A percentile compares a stretch with the other conserved stretches of the same genome.
Evolutionary conservation across 345 rosid species (phyloP).

Genomic region (Reutealis trisperma): DNA sequence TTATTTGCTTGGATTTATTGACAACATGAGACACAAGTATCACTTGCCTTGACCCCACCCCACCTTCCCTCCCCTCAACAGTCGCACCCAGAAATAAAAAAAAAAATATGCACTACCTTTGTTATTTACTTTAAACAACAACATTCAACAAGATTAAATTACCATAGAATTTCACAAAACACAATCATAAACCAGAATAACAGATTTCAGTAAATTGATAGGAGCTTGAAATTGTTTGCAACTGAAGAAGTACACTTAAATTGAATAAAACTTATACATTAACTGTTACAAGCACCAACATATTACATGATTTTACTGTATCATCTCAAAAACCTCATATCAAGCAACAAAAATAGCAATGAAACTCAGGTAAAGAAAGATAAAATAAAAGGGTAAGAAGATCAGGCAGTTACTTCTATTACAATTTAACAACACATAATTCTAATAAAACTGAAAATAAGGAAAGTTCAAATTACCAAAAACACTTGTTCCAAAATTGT

Average conservation of each 20-base stretch:
- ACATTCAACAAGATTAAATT: too few relatives aligned
- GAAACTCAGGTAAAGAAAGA: not conserved
- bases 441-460: conserved; percentile 10
- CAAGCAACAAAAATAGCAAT: not conserved
- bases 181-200: not conserved
- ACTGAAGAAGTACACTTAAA: not conserved
- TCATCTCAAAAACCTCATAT: not conserved
- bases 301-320: not conserved
- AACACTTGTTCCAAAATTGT: conserved; percentile 27
- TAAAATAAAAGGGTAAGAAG: not conserved
- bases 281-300: not conserved
- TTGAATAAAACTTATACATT: not conserved
- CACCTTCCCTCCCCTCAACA: too few relatives aligned
- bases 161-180: not conserved
- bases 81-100: too few relatives aligned
- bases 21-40: too few relatives aligned
- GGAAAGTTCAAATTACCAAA: conserved; percentile 4
- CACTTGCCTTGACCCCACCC: too few relatives aligned
- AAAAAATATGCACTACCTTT: too few relatives aligned
- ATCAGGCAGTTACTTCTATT: not conserved
- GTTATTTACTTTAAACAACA: too few relatives aligned
- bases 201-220: not conserved
- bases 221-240: not conserved
- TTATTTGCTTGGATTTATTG: too few relatives aligned
- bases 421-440: not conserved